Percentiles rank a stretch among this genome's conserved stretches.
Conservation (phyloP, 2,329 filamentous ascomycete genomes). For the Alternaria incomplexa region DNA sequence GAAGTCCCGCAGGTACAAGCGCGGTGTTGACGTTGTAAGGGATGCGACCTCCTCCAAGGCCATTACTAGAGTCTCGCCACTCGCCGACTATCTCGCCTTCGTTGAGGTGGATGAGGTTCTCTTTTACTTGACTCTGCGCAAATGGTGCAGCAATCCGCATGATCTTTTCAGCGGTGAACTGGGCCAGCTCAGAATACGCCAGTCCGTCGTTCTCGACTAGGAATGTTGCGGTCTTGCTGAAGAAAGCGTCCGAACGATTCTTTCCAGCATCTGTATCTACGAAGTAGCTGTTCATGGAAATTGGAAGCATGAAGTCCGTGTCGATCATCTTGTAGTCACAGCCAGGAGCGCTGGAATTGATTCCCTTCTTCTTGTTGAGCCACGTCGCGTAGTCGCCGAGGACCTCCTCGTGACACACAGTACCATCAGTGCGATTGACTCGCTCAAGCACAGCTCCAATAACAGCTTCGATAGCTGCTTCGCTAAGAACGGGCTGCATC, state of each 20-base stretch:
- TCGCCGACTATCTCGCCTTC: conserved; percentile 62
- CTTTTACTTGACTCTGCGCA: conserved; percentile 56
- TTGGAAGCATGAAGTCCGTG: conserved; percentile 66
- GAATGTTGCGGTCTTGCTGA: conserved; percentile 55
- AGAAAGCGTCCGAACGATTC: conserved; percentile 45
- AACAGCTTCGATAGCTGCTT: conserved; percentile 66
- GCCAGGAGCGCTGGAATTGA: conserved; percentile 58
- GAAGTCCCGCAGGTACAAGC: conserved; percentile 65
- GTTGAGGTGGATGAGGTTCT: conserved; percentile 66
- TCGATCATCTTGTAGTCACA: conserved; percentile 69
- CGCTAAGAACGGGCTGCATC: conserved; percentile 63
- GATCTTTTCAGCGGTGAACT: conserved; percentile 63
- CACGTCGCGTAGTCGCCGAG: conserved; percentile 70
- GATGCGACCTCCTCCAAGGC: conserved; percentile 67
- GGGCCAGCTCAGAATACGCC: conserved; percentile 60
- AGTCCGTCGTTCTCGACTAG: conserved; percentile 59
- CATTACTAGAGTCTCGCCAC: conserved; percentile 68
- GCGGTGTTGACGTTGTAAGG: conserved; percentile 71
- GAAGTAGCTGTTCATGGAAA: conserved; percentile 66
- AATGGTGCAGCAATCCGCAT: conserved; percentile 64
- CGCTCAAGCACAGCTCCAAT: conserved; percentile 67
- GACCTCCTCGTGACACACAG: conserved; percentile 69
- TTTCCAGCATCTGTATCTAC: conserved; percentile 54
- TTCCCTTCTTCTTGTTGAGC: conserved; percentile 61
- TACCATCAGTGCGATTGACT: conserved; percentile 65